Evolutionary conservation across 2,329 filamentous ascomycete genomes (phyloP).

Genomic region (Alternaria dauci): DNA sequence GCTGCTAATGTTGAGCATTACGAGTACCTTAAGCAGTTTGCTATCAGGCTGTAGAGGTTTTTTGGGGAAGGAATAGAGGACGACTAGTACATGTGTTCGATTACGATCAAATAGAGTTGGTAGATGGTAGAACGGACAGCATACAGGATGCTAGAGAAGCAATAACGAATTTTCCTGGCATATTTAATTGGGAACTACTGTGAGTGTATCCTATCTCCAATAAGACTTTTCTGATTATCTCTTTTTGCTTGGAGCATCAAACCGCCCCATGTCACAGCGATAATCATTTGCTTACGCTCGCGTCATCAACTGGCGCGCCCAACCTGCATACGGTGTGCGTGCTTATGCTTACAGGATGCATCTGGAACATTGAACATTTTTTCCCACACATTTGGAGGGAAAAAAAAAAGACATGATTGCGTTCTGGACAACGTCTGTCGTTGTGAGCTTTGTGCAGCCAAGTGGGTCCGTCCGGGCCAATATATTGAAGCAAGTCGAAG

Average conservation of each 20-base stretch:
- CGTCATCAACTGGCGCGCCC: not conserved
- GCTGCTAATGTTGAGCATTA: conserved; percentile 77
- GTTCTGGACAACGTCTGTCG: too few species aligned
- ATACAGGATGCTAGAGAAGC: not conserved
- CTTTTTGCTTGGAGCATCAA: not conserved
- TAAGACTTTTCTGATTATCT: not conserved
- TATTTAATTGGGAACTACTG: not conserved
- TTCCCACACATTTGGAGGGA: not conserved
- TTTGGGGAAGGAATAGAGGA: not conserved
- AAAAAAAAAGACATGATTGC: too few species aligned
- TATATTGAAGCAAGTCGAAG: not conserved
- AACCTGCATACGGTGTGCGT: not conserved
- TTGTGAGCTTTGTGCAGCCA: too few species aligned
- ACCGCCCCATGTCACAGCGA: not conserved
- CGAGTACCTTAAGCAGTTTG: conserved; percentile 82
- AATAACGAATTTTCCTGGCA: not conserved
- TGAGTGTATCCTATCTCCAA: not conserved
- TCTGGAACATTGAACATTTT: not conserved
- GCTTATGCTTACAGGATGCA: not conserved
- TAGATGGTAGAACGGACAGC: not conserved
- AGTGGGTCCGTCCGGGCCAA: not conserved
- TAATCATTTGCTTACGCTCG: not conserved
- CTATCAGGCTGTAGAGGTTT: conserved; percentile 59
- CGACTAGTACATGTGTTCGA: not conserved
- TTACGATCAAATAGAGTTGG: not conserved